These are phyloP conservation scores for Omphalea diandra DNA, from an alignment of 441 rosid genomes.

Conservation along the genomic window DNA sequence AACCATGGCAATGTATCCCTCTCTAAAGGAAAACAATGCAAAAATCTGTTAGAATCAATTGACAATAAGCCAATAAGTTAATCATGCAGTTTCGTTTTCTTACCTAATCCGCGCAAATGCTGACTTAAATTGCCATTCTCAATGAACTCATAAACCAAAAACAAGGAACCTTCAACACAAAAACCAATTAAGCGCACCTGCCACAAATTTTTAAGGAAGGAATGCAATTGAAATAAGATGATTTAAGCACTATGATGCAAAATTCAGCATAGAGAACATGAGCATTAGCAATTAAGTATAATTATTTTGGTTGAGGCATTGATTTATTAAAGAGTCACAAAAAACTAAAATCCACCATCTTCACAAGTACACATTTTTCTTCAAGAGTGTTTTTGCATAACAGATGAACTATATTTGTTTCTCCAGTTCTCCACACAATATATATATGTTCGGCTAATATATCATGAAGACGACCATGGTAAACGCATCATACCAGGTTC, in stretches of 20 bases:
- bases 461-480: neutral
- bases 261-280: neutral
- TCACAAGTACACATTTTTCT: too few relatives aligned
- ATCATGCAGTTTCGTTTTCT: constrained; percentile 11
- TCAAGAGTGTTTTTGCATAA: too few relatives aligned
- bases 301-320: neutral
- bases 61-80: neutral
- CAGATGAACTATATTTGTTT: too few relatives aligned
- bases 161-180: constrained; percentile 93
- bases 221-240: neutral
- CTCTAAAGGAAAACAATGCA: constrained; percentile 49
- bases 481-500: constrained; percentile 61
- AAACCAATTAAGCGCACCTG: constrained; percentile 93
- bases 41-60: constrained; percentile 32
- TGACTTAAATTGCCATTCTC: constrained; percentile 92
- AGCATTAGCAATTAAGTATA: neutral
- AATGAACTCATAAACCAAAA: constrained; percentile 77
- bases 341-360: too few relatives aligned
- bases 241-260: neutral
- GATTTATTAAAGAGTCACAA: too few relatives aligned
- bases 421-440: too few relatives aligned
- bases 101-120: constrained; percentile 86
- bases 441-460: too few relatives aligned
- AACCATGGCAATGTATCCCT: constrained; percentile 79
- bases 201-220: constrained; percentile 7